Percentiles rank a stretch among this genome's conserved stretches.
Conservation (phyloP, 257 asterid species). For the Primulina huaijiensis region DNA sequence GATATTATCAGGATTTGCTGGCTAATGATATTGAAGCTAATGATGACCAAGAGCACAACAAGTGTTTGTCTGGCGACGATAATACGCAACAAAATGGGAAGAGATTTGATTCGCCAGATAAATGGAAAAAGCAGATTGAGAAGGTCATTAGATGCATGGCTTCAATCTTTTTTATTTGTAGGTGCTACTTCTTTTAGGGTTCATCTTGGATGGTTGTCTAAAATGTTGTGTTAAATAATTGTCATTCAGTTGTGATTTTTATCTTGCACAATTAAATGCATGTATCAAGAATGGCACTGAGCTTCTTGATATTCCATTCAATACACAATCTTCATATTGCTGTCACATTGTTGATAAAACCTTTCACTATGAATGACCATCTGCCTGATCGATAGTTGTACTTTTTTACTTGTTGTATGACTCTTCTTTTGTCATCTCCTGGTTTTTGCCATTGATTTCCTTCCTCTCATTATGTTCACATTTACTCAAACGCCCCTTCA, state of each 20-base stretch:
- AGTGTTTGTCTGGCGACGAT: slow-evolving; percentile 32
- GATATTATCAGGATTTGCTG: slow-evolving; percentile 75
- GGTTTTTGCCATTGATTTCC: slow-evolving; percentile 7
- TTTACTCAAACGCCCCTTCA: slow-evolving; percentile 10
- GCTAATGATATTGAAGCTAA: slow-evolving; percentile 41
- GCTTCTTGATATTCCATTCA: slow-evolving; percentile 12
- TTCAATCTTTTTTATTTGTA: slow-evolving; percentile 81
- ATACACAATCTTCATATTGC: slow-evolving; percentile 17
- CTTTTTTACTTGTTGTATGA: slow-evolving; percentile 19
- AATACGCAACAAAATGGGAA: slow-evolving; percentile 28
- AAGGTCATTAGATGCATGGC: slow-evolving; percentile 99
- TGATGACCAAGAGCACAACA: slow-evolving; percentile 38
- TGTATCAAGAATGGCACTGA: slow-evolving; percentile 12
- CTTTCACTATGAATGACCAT: slow-evolving; percentile 10
- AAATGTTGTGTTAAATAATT: slow-evolving; percentile 39
- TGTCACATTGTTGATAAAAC: slow-evolving; percentile 19
- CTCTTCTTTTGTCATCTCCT: slow-evolving; percentile 7
- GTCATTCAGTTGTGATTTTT: slow-evolving; percentile 25
- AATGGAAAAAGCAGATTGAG: slow-evolving; percentile 94
- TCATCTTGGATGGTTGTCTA: slow-evolving; percentile 56
- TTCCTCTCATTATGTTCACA: slow-evolving; percentile 9
- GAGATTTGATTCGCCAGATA: slow-evolving; percentile 57
- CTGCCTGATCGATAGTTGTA: slow-evolving; percentile 19
- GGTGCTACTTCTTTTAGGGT: slow-evolving; percentile 96
- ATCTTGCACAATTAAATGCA: slow-evolving; percentile 24